Percentiles rank a stretch among this genome's conserved stretches.
Conservation (phyloP, 768 basidiomycete species). For the Leccinum imitatum region DNA sequence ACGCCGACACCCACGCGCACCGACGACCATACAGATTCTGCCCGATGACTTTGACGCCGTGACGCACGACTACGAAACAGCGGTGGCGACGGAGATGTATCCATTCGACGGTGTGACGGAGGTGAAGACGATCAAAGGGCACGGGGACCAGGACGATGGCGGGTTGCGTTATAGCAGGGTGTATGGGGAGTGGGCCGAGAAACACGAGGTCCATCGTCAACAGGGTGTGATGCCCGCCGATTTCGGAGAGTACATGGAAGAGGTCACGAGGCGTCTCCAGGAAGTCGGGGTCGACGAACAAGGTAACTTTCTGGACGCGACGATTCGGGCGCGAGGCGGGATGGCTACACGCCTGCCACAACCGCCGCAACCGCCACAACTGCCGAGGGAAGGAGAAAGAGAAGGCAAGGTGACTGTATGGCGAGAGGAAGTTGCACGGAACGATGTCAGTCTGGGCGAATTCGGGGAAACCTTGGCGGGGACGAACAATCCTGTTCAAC, state of each 20-base stretch:
- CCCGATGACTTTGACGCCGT: constrained; percentile 32
- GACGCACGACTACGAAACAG: constrained; percentile 30
- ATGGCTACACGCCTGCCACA: constrained; percentile 4
- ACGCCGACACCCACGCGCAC: constrained; percentile 29
- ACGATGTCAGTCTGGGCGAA: constrained; percentile 26
- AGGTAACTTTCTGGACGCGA: constrained; percentile 22
- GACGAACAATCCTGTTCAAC: constrained; percentile 17
- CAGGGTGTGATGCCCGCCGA: constrained; percentile 26
- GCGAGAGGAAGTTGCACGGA: constrained; percentile 52
- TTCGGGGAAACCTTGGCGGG: constrained; percentile 19
- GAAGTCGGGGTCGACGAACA: constrained; percentile 32
- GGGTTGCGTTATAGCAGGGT: constrained; percentile 28
- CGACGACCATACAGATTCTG: constrained; percentile 33
- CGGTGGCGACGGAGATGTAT: constrained; percentile 24
- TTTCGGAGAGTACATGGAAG: constrained; percentile 28
- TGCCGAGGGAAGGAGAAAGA: constrained; percentile 16
- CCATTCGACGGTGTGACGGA: constrained; percentile 28
- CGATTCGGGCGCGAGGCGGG: constrained; percentile 14
- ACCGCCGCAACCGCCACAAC: constrained; percentile 7
- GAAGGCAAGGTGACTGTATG: constrained; percentile 49
- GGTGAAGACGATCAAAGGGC: constrained; percentile 15
- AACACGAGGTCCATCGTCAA: constrained; percentile 25
- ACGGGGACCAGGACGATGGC: constrained; percentile 5
- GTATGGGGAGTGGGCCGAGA: constrained; percentile 35
- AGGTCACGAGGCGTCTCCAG: constrained; percentile 38